Evolutionary conservation across 257 asterid genomes (phyloP).

Genomic region (Ilex asprella): DNA sequence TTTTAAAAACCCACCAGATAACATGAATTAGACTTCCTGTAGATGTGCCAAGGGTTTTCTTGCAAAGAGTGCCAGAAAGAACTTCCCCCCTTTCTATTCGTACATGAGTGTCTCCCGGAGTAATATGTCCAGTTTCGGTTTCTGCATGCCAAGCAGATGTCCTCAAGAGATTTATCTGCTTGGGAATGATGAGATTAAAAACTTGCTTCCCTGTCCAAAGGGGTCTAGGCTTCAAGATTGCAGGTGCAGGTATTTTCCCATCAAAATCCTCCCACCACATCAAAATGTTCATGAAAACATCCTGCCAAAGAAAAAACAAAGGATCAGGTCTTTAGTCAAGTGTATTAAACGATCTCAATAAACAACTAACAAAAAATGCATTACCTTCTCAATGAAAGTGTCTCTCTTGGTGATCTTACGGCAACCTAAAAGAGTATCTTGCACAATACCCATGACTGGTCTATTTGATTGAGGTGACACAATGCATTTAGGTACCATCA

Average conservation of each 20-base stretch:
- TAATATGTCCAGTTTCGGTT: conserved; percentile 67
- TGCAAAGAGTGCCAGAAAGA: conserved; percentile 92
- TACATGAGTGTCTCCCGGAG: conserved; percentile 98
- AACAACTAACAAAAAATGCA: not conserved
- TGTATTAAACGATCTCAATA: not conserved
- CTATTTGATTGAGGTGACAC: conserved; percentile 97
- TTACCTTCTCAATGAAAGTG: conserved; percentile 95
- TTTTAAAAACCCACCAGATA: conserved; percentile 54
- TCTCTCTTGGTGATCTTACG: conserved; percentile 95
- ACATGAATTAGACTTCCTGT: conserved; percentile 97
- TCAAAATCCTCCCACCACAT: conserved; percentile 99
- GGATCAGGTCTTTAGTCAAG: not conserved
- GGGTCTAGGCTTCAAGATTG: conserved; percentile 92
- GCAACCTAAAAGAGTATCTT: conserved; percentile 94
- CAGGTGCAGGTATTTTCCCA: conserved; percentile 98
- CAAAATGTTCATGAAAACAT: conserved; percentile 94
- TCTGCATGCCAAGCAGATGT: conserved; percentile 96
- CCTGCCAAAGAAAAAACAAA: conserved; percentile 39
- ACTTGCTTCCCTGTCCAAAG: conserved; percentile 99
- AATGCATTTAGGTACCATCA: conserved; percentile 98
- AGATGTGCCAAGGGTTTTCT: conserved; percentile 95
- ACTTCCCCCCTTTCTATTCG: conserved; percentile 95
- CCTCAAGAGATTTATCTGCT: conserved; percentile 80
- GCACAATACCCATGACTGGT: conserved; percentile 99
- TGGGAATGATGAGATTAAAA: conserved; percentile 88